A percentile compares a stretch with the other conserved stretches of the same genome.
Evolutionary conservation across 306 rosid species (phyloP).

Genomic region (Ziziphus jujuba): DNA sequence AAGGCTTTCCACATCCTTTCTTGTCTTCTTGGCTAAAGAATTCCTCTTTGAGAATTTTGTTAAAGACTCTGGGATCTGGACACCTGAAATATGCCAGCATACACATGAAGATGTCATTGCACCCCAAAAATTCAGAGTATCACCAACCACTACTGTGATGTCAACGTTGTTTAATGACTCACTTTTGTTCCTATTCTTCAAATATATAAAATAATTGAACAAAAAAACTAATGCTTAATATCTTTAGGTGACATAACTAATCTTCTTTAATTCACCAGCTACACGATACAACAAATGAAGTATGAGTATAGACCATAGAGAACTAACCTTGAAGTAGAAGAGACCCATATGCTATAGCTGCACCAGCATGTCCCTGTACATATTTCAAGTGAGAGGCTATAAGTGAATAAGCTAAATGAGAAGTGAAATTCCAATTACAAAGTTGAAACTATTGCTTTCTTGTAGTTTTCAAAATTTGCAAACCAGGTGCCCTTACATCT

Average conservation of each 20-base stretch:
- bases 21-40: constrained; percentile 37
- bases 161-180: not conserved
- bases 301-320: constrained; percentile 5
- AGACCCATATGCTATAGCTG: constrained; percentile 91
- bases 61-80: constrained; percentile 60
- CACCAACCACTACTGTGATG: not conserved
- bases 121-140: not conserved
- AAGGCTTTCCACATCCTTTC: constrained; percentile 40
- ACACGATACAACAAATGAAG: constrained; percentile 5
- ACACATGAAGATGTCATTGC: not conserved
- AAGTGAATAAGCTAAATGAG: not conserved
- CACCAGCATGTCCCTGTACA: constrained; percentile 86
- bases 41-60: constrained; percentile 51
- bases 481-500: not conserved
- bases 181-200: not conserved
- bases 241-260: not conserved
- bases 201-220: not conserved
- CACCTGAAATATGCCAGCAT: constrained; percentile 54
- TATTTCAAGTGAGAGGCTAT: not conserved
- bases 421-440: not conserved
- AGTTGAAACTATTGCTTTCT: not conserved
- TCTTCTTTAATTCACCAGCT: not conserved
- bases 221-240: not conserved
- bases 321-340: constrained; percentile 85
- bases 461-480: not conserved